These are phyloP conservation scores for Pyrenophora seminiperda DNA, from an alignment of 2,329 filamentous ascomycete species.

Conservation along the genomic window DNA sequence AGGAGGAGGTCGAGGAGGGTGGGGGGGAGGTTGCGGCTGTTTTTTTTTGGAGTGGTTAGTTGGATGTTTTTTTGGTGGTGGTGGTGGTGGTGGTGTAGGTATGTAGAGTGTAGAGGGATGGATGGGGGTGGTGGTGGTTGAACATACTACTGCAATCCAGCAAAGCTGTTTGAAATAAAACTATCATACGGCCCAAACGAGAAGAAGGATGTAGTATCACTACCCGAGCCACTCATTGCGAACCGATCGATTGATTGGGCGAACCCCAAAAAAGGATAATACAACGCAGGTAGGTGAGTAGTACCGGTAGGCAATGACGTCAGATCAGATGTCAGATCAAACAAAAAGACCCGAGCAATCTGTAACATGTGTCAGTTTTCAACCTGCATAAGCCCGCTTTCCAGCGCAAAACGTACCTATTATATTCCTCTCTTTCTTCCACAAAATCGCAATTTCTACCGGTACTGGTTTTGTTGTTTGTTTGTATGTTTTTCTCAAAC, in stretches of 20 bases:
- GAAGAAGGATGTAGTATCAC: conserved; percentile 38
- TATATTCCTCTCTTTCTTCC: too few relatives aligned
- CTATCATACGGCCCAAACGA: conserved; percentile 43
- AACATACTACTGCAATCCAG: conserved; percentile 41
- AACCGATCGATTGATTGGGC: conserved; percentile 32
- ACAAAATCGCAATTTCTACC: too few relatives aligned
- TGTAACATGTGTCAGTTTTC: too few relatives aligned
- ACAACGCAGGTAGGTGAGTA: conserved; percentile 27
- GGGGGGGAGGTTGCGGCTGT: conserved; percentile 38
- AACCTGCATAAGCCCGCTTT: too few relatives aligned
- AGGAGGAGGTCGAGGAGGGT: conserved; percentile 35
- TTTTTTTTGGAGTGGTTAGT: not conserved
- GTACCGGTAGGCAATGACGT: too few relatives aligned
- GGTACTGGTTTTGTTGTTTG: too few relatives aligned
- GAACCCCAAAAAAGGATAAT: conserved; percentile 29
- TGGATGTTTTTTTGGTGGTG: not conserved
- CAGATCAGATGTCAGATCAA: not conserved
- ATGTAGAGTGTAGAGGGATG: too few relatives aligned
- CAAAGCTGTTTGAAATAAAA: conserved; percentile 40
- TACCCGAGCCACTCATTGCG: conserved; percentile 33
- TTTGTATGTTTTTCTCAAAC: not conserved
- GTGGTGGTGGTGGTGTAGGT: too few relatives aligned
- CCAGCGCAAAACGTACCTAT: too few relatives aligned
- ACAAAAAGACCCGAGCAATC: not conserved
- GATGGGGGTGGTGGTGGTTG: too few relatives aligned